These are phyloP conservation scores for Myriosclerotinia curreyana DNA, from an alignment of 2,329 filamentous ascomycete genomes.

Conservation along the genomic window DNA sequence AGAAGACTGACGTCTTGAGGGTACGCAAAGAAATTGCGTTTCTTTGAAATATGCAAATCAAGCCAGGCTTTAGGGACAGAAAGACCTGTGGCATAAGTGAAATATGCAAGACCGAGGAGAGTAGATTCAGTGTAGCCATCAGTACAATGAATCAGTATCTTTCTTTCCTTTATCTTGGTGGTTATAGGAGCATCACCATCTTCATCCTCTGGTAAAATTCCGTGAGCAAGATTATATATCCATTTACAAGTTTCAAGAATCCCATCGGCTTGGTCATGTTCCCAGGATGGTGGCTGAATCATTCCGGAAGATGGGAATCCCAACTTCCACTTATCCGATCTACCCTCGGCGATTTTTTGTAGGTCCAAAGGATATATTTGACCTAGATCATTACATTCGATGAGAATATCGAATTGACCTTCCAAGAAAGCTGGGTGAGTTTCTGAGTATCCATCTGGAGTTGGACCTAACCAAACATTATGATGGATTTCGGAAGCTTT, in stretches of 20 bases:
- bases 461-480: slow-evolving; percentile 89
- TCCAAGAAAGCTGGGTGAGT: slow-evolving; percentile 42
- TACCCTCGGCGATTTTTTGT: slow-evolving; percentile 55
- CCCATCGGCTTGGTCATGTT: slow-evolving; percentile 76
- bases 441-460: slow-evolving; percentile 59
- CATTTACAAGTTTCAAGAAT: slow-evolving; percentile 85
- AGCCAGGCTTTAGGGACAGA: slow-evolving; percentile 86
- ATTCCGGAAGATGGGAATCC: slow-evolving; percentile 96
- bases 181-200: slow-evolving; percentile 57
- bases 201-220: slow-evolving; percentile 37
- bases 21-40: slow-evolving; percentile 95
- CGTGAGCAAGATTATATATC: slow-evolving; percentile 67
- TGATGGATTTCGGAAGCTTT: slow-evolving; percentile 80
- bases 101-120: slow-evolving; percentile 84
- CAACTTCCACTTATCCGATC: slow-evolving; percentile 42
- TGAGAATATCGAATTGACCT: slow-evolving; percentile 73
- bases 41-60: slow-evolving; percentile 72
- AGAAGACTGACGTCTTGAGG: slow-evolving; percentile 83
- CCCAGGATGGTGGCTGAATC: slow-evolving; percentile 80
- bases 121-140: slow-evolving; percentile 97
- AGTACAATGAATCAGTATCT: slow-evolving; percentile 85
- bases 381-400: slow-evolving; percentile 86
- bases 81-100: slow-evolving; percentile 82
- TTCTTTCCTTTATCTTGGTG: slow-evolving; percentile 45
- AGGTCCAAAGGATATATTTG: slow-evolving; percentile 69